These are phyloP conservation scores for Carex sylvatica DNA, from an alignment of 202 grass and related monocot genomes.

Conservation along the genomic window DNA sequence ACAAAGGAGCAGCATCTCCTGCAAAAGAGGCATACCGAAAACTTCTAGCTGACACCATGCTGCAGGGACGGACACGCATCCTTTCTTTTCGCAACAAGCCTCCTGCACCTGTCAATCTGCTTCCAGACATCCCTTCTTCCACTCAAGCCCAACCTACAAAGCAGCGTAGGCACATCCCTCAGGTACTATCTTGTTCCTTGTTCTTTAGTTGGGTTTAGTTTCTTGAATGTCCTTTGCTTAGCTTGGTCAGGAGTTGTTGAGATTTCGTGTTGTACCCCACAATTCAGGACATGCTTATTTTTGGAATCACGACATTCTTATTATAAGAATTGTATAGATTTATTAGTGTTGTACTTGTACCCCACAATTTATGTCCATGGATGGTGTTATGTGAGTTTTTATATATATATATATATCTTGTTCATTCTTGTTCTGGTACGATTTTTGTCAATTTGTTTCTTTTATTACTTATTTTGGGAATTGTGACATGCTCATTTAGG, in stretches of 20 bases:
- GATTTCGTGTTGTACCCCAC: too few species aligned
- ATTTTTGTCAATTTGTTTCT: not conserved
- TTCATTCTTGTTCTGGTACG: too few species aligned
- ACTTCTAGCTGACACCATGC: constrained; percentile 10
- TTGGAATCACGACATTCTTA: too few species aligned
- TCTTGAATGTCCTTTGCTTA: not conserved
- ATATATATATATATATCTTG: not conserved
- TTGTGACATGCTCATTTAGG: not conserved
- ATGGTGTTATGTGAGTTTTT: not conserved
- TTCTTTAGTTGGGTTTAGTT: too few species aligned
- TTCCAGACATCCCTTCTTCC: constrained; percentile 30
- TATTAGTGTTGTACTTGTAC: too few species aligned
- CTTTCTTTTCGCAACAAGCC: constrained; percentile 73
- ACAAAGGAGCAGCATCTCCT: constrained; percentile 21
- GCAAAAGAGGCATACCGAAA: constrained; percentile 9
- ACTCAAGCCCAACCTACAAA: constrained; percentile 53
- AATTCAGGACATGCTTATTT: too few species aligned
- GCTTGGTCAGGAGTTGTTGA: too few species aligned
- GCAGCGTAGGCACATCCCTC: constrained; percentile 68
- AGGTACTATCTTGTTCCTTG: not conserved
- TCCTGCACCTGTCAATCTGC: constrained; percentile 42
- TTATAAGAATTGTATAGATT: too few species aligned
- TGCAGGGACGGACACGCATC: not conserved
- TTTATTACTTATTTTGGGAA: not conserved
- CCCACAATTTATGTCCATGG: too few species aligned